phyloP scores from a whole-genome alignment of 176 grass and related monocot genomes.

The Themeda triandra region DNA sequence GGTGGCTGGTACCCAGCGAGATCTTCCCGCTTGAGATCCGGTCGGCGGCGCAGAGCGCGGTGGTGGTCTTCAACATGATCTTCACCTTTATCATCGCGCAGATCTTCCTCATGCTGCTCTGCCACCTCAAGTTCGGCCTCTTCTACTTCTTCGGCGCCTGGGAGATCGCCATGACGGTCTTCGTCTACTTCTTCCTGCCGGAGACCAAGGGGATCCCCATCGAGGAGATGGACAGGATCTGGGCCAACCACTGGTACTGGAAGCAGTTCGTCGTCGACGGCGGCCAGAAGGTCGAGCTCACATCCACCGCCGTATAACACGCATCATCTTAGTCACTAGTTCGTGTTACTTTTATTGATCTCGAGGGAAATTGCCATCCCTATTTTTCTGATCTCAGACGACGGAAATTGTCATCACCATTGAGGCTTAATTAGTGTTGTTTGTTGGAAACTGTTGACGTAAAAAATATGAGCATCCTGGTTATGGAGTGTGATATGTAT shows the following conservation, averaged over 20 bases:
- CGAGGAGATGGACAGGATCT: constrained; percentile 38
- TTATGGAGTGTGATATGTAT: too few species aligned
- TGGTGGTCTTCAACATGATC: constrained; percentile 43
- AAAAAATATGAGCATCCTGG: too few species aligned
- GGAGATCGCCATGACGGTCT: constrained; percentile 37
- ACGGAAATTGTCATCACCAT: too few species aligned
- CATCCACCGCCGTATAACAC: constrained; percentile 1
- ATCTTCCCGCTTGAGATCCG: constrained; percentile 90
- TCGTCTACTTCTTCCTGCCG: constrained; percentile 43
- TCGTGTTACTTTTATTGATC: not conserved
- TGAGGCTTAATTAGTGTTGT: too few species aligned
- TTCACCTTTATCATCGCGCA: constrained; percentile 48
- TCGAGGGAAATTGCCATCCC: not conserved
- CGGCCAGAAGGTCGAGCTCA: not conserved
- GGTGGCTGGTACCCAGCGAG: constrained; percentile 86
- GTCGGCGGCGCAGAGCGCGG: constrained; percentile 67
- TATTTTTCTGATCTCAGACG: too few species aligned
- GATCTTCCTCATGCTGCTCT: constrained; percentile 64
- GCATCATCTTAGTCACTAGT: not conserved
- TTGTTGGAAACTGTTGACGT: too few species aligned
- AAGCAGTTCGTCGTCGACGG: constrained; percentile 22
- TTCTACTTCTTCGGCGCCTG: constrained; percentile 59
- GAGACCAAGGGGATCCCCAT: constrained; percentile 56
- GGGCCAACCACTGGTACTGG: constrained; percentile 41
- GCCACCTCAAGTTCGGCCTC: constrained; percentile 62